Evolutionary conservation across 306 rosid species (phyloP).

Genomic region (Casuarina equisetifolia): DNA sequence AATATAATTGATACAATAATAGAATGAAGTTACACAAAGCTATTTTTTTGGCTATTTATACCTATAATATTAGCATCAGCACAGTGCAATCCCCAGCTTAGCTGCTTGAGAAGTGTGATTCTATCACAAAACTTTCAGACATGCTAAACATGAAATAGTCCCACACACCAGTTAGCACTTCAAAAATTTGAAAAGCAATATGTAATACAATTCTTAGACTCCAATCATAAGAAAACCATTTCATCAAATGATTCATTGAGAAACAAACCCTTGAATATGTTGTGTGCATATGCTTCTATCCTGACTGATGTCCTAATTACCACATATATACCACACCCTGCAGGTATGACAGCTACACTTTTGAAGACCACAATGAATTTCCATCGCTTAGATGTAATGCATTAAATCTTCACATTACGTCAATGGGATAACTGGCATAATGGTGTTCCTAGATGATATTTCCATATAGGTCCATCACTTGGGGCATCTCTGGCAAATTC

Average conservation of each 20-base stretch:
- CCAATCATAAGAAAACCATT: background rate
- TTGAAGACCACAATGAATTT: too few species aligned
- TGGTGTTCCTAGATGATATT: too few species aligned
- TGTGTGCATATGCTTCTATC: background rate
- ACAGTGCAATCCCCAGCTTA: background rate
- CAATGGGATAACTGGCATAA: too few species aligned
- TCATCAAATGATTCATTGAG: background rate
- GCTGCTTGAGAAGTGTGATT: background rate
- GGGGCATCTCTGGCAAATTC: too few species aligned
- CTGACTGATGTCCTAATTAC: background rate
- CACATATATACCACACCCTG: too few species aligned
- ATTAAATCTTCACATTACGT: too few species aligned
- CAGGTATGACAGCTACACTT: too few species aligned
- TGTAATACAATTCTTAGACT: background rate
- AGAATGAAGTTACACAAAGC: too few species aligned
- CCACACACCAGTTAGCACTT: background rate
- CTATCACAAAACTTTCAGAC: background rate
- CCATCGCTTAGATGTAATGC: too few species aligned
- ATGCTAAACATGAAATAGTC: background rate
- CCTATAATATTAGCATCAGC: background rate
- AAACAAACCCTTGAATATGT: background rate
- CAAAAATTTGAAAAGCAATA: background rate
- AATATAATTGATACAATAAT: too few species aligned
- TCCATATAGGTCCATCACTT: too few species aligned
- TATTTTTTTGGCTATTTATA: background rate